Evolutionary conservation across 108 stramenopile genomes (phyloP).

Genomic region (Skeletonema tropicum): DNA sequence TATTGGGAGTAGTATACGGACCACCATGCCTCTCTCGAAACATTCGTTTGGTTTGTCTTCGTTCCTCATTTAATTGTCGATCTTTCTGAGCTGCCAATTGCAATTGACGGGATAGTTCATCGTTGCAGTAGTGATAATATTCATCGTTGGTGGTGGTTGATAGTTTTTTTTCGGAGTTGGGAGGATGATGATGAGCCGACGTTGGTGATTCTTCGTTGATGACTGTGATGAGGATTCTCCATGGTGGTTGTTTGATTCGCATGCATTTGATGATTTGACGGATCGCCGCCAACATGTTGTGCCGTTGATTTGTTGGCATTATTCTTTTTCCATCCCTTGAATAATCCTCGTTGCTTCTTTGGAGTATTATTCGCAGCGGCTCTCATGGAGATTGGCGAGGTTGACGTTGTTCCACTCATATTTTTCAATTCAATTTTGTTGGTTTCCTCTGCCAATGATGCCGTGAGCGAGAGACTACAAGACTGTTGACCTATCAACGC

Average conservation of each 20-base stretch:
- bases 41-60: neutral
- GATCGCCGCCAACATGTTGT: no score
- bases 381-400: neutral
- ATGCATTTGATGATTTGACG: no score
- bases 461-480: no score
- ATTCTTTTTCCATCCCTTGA: neutral
- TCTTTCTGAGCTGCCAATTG: constrained; percentile 15
- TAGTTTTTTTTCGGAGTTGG: neutral
- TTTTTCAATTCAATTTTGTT: no score
- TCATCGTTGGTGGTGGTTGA: constrained; percentile 4
- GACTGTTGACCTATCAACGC: no score
- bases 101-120: constrained; percentile 26
- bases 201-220: no score
- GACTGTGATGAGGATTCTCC: no score
- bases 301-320: neutral
- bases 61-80: constrained; percentile 6
- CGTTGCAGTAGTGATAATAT: constrained; percentile 18
- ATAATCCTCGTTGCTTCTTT: neutral
- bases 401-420: neutral
- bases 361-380: neutral
- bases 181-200: no score
- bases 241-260: no score
- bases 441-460: no score
- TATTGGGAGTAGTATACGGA: no score
- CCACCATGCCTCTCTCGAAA: neutral